Evolutionary conservation across 2,329 filamentous ascomycete genomes (phyloP), one percentile per base, ranked within the genome.

Genomic region (Trematosphaeria pertusa): DNA sequence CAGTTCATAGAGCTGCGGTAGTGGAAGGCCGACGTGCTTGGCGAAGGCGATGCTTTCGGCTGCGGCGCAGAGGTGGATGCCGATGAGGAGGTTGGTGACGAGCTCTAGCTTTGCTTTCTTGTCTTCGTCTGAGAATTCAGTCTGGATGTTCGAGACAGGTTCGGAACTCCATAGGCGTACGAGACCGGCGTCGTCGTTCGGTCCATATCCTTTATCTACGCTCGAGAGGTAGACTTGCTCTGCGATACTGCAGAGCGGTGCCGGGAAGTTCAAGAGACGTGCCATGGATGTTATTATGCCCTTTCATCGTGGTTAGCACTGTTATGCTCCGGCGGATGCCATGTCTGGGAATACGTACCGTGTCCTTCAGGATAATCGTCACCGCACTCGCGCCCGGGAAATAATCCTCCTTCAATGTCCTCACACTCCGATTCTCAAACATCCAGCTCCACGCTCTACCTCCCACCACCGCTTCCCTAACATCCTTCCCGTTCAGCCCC

Each of bases 261-360:
- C 80, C 0, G 84, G 79, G 64, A 87, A 88, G 20, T 75, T 74
- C 43, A 75, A 71, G 32, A 81, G 73, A 15, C 84, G 75, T 1
- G 85, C 84, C 47, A 84, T 84, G 19, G 82, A 80, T 1, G 86
- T 88, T 64, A 89, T 87, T 69, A 89, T 89, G 38, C 81, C 78
- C 62, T 80, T 32, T 19, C n/a, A n/a, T 46, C 15, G 11, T 28
- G 7, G 31, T 58, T 22, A 55, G 48, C 32, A 39, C 14, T 2
- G n/a, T n/a, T n/a, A n/a, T n/a, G n/a, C n/a, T n/a, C n/a, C n/a
- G n/a, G n/a, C n/a, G n/a, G n/a, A n/a, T n/a, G n/a, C n/a, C n/a
- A n/a, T n/a, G n/a, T n/a, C n/a, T n/a, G n/a, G n/a, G n/a, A n/a
- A n/a, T 26, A 54, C 67, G 37, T 61, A 73, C 71, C 10, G 73